phyloP scores from a whole-genome alignment of 495 filamentous ascomycete genomes.

The Penicillium manginii region DNA sequence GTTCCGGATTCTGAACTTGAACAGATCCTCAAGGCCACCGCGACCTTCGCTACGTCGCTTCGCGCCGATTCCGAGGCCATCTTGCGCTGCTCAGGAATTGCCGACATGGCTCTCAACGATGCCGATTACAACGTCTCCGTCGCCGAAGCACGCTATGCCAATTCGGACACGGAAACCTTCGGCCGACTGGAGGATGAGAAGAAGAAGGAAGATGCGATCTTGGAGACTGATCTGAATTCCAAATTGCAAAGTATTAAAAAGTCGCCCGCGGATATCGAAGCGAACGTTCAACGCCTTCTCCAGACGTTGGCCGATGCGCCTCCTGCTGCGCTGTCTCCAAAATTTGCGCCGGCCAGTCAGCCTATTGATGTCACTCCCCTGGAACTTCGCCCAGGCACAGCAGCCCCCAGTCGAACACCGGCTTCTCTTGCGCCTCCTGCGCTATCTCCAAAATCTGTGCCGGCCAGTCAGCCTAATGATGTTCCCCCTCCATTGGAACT shows the following conservation, averaged over 20 bases:
- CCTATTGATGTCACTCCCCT: constrained; percentile 2
- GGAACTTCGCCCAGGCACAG: constrained; percentile 16
- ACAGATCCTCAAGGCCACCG: constrained; percentile 48
- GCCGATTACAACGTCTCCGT: constrained; percentile 59
- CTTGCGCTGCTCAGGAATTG: constrained; percentile 50
- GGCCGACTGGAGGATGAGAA: constrained; percentile 51
- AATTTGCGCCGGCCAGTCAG: not conserved
- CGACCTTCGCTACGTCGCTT: constrained; percentile 46
- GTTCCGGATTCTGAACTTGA: constrained; percentile 47
- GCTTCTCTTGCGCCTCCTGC: not conserved
- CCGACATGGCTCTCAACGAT: constrained; percentile 54
- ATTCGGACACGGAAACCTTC: constrained; percentile 48
- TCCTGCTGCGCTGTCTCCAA: constrained; percentile 19
- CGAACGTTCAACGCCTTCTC: constrained; percentile 37
- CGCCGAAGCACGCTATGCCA: constrained; percentile 53
- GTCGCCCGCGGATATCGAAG: constrained; percentile 40
- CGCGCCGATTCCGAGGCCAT: constrained; percentile 53
- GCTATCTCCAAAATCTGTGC: not conserved
- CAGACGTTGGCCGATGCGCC: constrained; percentile 34
- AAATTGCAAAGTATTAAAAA: constrained; percentile 54
- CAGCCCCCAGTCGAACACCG: constrained; percentile 10
- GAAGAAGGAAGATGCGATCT: constrained; percentile 54
- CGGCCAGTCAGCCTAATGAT: constrained; percentile 4
- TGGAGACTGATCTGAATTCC: constrained; percentile 47
- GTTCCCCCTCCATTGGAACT: constrained; percentile 12